Percentiles rank a stretch among this genome's conserved stretches.
Conservation (phyloP, 495 filamentous ascomycete species). For the Rhizodiscina lignyota region DNA sequence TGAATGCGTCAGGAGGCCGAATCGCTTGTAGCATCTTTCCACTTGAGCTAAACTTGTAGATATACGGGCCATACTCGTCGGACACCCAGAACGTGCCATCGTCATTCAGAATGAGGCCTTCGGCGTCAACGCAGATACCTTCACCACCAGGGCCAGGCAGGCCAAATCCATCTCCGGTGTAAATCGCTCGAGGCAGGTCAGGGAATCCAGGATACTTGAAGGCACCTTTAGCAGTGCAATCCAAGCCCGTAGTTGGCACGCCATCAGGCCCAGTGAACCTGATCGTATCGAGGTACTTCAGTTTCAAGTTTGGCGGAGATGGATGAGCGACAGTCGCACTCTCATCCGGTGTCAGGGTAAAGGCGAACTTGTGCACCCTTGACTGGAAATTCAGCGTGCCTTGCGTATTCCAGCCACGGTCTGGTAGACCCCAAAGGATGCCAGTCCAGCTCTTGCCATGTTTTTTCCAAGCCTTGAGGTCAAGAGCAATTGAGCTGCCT, state of each 20-base stretch:
- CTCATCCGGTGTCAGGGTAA: conserved; percentile 33
- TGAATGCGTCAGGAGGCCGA: conserved; percentile 46
- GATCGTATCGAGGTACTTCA: conserved; percentile 52
- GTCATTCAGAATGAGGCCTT: conserved; percentile 48
- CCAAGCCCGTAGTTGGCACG: conserved; percentile 53
- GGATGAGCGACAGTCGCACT: conserved; percentile 38
- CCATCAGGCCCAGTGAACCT: conserved; percentile 51
- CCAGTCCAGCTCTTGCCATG: conserved; percentile 38
- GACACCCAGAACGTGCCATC: conserved; percentile 60
- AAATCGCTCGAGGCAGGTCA: conserved; percentile 47
- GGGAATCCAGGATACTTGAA: conserved; percentile 44
- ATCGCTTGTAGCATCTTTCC: conserved; percentile 52
- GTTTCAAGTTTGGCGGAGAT: conserved; percentile 43
- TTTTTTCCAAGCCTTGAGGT: conserved; percentile 46
- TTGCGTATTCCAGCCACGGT: conserved; percentile 64
- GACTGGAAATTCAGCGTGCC: conserved; percentile 60
- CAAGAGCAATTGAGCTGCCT: conserved; percentile 51
- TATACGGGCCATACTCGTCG: conserved; percentile 67
- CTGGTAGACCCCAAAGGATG: conserved; percentile 47
- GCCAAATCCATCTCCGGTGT: conserved; percentile 60
- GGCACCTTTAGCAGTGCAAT: conserved; percentile 39
- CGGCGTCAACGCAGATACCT: conserved; percentile 43
- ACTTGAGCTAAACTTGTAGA: conserved; percentile 44
- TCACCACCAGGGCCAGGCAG: conserved; percentile 37
- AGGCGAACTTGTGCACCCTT: conserved; percentile 54